Evolutionary conservation across 1,284 basidiomycete genomes (phyloP), one percentile per base, ranked within the genome.

Genomic region (Cyathus olla): DNA sequence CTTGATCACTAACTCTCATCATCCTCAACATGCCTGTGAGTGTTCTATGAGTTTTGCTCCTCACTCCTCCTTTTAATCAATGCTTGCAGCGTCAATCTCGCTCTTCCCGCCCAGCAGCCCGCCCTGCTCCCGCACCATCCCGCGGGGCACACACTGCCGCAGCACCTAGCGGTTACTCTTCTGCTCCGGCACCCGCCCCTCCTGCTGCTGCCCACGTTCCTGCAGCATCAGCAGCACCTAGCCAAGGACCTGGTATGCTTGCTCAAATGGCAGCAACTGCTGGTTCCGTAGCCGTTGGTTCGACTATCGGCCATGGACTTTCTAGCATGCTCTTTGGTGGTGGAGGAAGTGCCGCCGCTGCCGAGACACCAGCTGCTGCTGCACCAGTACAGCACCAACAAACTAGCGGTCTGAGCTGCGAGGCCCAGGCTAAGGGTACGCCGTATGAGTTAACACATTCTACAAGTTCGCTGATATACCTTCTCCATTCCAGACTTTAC

Each of bases 181-280:
- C 87, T 21, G 77, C 85, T 48, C 82, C 79, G 44, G 79, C 84
- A 0, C 80, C 76, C 28, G 73, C 81, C 8, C 80, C 67, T 65
- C 77, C 76, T 11, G 82, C 87, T 19, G 79, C 81, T 35, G 79
- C 82, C 24, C 77, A 83, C 1, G 78, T 80, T 47, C 77, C 85
- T 55, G 70, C 79, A 39, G 64, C 78, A 62, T n/a, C n/a, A n/a
- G n/a, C n/a, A n/a, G 60, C 77, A 42, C 73, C 76, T n/a, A 62
- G 75, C 26, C 74, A 70, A 64, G 75, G 70, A 72, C 92, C 92
- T 0, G 92, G 93, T 6, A 82, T 95, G 84, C 60, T 95, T 19
- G 82, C 87, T 0, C 90, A 93, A 75, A 96, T 96, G 93, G 95
- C 94, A 57, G 94, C 94, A 17, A 96, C 95, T 8, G 94, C 94